phyloP scores from a whole-genome alignment of 108 stramenopile genomes.

The Nitzschia sp. region DNA sequence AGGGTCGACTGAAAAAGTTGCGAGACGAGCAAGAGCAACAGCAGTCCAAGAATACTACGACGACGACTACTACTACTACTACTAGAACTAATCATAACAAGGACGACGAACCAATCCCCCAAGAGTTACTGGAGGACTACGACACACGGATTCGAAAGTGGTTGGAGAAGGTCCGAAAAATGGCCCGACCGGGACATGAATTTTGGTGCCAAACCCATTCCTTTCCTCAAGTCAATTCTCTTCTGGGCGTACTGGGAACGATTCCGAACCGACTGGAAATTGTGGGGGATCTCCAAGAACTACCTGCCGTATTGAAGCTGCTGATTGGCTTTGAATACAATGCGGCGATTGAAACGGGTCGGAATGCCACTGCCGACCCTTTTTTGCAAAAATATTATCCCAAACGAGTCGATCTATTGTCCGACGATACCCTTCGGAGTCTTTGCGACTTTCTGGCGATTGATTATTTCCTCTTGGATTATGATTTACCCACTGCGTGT shows the following conservation, averaged over 20 bases:
- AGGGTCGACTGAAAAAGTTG: neutral
- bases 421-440: constrained; percentile 2
- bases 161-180: neutral
- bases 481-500: constrained; percentile 10
- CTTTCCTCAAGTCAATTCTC: constrained; percentile 39
- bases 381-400: constrained; percentile 22
- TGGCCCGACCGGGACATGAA: constrained; percentile 2
- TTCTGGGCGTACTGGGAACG: neutral
- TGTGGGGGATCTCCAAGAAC: constrained; percentile 24
- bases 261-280: constrained; percentile 12
- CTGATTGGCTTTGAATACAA: constrained; percentile 22
- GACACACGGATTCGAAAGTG: neutral
- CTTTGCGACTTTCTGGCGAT: constrained; percentile 16
- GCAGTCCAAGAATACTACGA: neutral
- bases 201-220: constrained; percentile 21
- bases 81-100: too few species aligned
- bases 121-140: too few species aligned
- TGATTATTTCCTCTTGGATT: constrained; percentile 33
- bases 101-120: too few species aligned
- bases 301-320: constrained; percentile 7
- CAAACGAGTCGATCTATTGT: neutral
- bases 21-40: neutral
- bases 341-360: constrained; percentile 2
- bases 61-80: too few species aligned
- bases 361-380: constrained; percentile 1